phyloP scores from a whole-genome alignment of 2,329 filamentous ascomycete genomes.

The Fusarium nygamai region DNA sequence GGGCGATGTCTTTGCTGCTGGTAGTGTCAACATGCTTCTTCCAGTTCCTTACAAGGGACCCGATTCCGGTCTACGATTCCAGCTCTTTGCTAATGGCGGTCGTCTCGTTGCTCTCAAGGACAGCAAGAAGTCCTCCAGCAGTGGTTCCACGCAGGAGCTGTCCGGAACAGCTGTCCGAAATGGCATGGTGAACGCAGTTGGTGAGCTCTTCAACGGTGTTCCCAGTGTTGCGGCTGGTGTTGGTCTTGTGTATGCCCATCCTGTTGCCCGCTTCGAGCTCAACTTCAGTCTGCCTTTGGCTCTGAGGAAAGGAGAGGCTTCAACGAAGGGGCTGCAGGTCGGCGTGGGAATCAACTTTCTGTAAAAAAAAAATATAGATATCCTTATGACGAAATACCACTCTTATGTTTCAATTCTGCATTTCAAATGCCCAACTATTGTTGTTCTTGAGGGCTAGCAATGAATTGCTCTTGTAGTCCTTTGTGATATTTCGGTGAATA shows the following conservation, averaged over 20 bases:
- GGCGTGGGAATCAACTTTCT: constrained; percentile 97
- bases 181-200: constrained; percentile 69
- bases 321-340: constrained; percentile 89
- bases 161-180: constrained; percentile 58
- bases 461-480: neutral
- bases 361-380: constrained; percentile 59
- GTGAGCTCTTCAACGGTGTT: constrained; percentile 76
- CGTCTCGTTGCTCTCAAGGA: constrained; percentile 80
- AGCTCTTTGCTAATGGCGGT: constrained; percentile 92
- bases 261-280: constrained; percentile 90
- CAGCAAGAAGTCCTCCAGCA: constrained; percentile 58
- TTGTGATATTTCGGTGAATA: neutral
- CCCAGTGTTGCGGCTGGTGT: constrained; percentile 89
- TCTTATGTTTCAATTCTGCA: constrained; percentile 12
- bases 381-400: constrained; percentile 29
- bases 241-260: constrained; percentile 94
- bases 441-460: neutral
- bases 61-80: constrained; percentile 85
- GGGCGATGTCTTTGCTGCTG: constrained; percentile 91
- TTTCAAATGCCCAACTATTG: constrained; percentile 1
- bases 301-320: constrained; percentile 83
- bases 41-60: constrained; percentile 84
- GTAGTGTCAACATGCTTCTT: constrained; percentile 84
- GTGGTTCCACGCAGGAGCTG: constrained; percentile 49
- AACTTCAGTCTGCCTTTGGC: constrained; percentile 93